phyloP scores from a whole-genome alignment of 257 asterid genomes.

The Solanum pinnatisectum region DNA sequence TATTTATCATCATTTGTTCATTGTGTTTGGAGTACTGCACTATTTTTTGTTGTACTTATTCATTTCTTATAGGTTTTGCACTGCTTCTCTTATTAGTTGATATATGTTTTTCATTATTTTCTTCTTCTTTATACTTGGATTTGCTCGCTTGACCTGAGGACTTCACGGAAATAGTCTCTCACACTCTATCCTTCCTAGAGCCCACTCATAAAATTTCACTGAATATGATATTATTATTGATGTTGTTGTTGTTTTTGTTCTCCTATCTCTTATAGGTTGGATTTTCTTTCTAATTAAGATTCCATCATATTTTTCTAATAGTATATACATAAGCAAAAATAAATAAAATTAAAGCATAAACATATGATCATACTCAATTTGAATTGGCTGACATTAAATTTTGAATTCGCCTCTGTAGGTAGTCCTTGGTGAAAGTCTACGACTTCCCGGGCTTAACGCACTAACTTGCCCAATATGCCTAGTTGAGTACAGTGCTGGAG shows the following conservation, averaged over 20 bases:
- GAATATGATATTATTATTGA: neutral
- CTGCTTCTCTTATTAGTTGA: neutral
- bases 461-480: conserved; percentile 27
- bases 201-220: neutral
- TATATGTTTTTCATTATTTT: neutral
- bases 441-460: conserved; percentile 5
- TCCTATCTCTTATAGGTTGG: neutral
- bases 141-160: too few species aligned
- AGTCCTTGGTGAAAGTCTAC: conserved; percentile 12
- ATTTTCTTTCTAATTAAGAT: neutral
- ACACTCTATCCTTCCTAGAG: neutral
- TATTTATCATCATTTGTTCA: too few species aligned
- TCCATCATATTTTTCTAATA: neutral
- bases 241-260: neutral
- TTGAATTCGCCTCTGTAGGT: neutral
- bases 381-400: neutral
- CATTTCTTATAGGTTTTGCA: neutral
- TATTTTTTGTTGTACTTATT: neutral
- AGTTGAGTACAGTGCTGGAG: conserved; percentile 22
- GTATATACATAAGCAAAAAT: neutral
- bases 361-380: neutral
- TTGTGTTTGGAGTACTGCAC: neutral
- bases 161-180: neutral
- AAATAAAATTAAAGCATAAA: neutral
- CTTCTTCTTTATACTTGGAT: too few species aligned